Percentiles rank a stretch among this genome's conserved stretches.
phyloP scores from a whole-genome alignment of 2,329 filamentous ascomycete genomes.

The Cryphonectria radicalis region DNA sequence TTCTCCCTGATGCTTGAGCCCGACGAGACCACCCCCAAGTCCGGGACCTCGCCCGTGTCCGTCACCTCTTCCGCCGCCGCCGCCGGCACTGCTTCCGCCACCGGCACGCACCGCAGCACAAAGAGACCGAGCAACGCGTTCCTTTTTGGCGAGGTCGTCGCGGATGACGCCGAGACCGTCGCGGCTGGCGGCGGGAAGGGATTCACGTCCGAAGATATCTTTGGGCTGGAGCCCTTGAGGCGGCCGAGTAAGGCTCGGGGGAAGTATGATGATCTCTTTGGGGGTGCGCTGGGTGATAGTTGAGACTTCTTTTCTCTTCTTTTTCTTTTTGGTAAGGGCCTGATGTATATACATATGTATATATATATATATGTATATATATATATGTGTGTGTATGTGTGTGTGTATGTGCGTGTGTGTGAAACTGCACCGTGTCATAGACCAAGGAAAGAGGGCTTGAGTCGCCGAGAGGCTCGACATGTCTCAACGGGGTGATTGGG shows the following conservation, averaged over 20 bases:
- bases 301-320: neutral
- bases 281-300: slow-evolving; percentile 20
- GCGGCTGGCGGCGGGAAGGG: slow-evolving; percentile 40
- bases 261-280: slow-evolving; percentile 29
- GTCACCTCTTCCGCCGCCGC: slow-evolving; percentile 32
- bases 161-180: slow-evolving; percentile 40
- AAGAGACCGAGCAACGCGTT: slow-evolving; percentile 62
- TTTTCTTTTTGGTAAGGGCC: neutral
- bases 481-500: neutral
- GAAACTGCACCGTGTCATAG: neutral
- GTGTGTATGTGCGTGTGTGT: neutral
- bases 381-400: no score
- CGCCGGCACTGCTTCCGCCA: slow-evolving; percentile 30
- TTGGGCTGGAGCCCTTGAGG: slow-evolving; percentile 57
- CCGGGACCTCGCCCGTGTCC: slow-evolving; percentile 29
- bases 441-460: neutral
- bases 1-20: slow-evolving; percentile 79
- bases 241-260: slow-evolving; percentile 34
- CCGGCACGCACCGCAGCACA: slow-evolving; percentile 49
- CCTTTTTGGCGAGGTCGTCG: slow-evolving; percentile 59
- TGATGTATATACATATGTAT: no score
- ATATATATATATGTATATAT: no score
- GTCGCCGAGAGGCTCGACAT: neutral
- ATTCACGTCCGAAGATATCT: slow-evolving; percentile 54
- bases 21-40: slow-evolving; percentile 34